Base-by-base conservation (phyloP, 352 stramenopile species). In the Pelagophyceae sp. region DNA sequence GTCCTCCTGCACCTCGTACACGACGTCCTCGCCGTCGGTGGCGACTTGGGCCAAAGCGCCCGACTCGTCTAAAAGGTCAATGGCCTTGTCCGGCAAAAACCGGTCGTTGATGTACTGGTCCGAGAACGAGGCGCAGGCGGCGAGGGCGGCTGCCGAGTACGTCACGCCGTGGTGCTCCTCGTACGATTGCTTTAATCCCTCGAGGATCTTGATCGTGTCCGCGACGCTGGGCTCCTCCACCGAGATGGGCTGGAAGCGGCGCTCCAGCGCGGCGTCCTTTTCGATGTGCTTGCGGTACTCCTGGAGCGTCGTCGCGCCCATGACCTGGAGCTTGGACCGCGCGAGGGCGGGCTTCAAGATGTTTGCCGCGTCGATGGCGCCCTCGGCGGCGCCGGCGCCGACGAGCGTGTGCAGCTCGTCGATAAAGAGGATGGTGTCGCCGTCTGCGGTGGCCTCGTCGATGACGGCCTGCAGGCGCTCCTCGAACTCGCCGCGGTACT, bases 21-120 rank as follows among this genome's bases (percentile, higher is more conserved):
- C 64, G 15, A 72, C 32, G 50, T 82, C 82, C 23, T 87, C 86
- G 23, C 72, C 78, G 58, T 87, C 67, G 27, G 83, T 74, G 79
- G 92, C 84, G 27, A 91, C 81, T 75, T 91, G 83, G 29, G 89
- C 82, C 20, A 93, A 85, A 0, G 95, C 90, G 1, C 87, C 93
- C 17, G 93, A 92, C 83, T 98, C 93, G 75, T 98, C 94, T 77
- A 98, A 87, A 38, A 98, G 83, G 81, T 98, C 94, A 77, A 98
- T 97, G 0, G 94, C 94, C 76, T 98, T 98, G 76, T 98, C 94
- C 0, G 94, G 94, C 84, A 98, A 90, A 83, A 96, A 96, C 72
- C 93, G 85, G 82, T 98, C 92, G 2, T 86, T 93, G 75, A 98
- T 82, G 78, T 95, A 96, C 51, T 93, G 87, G 72, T 97, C 90